Percentiles rank a stretch among this genome's conserved stretches.
These are phyloP conservation scores for Rhododendron simsii DNA, from an alignment of 148 eudicot genomes.

Conservation along the genomic window DNA sequence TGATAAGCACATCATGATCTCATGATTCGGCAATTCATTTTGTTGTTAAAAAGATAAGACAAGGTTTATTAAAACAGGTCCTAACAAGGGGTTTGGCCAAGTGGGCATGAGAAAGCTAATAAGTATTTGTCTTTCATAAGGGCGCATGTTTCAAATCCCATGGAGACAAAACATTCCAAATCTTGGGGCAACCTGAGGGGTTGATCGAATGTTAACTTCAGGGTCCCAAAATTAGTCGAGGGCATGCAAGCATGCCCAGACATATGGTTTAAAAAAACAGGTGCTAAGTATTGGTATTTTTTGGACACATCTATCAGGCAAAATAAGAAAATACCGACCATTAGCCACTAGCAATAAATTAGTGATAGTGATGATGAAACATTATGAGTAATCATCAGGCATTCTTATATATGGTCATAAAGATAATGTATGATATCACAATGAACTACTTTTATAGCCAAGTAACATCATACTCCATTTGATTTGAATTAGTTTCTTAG, in stretches of 20 bases:
- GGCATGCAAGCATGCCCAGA: too few relatives aligned
- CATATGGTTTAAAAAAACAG: neutral
- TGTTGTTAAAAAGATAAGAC: neutral
- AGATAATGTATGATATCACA: neutral
- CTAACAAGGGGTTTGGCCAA: neutral
- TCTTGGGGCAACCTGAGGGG: too few relatives aligned
- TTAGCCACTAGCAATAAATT: neutral
- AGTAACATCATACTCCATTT: neutral
- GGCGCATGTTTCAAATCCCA: too few relatives aligned
- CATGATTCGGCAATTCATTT: conserved; percentile 1
- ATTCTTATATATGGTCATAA: neutral
- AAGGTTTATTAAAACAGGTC: neutral
- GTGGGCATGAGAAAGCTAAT: too few relatives aligned
- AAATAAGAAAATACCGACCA: neutral
- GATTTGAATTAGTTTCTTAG: neutral
- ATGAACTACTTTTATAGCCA: neutral
- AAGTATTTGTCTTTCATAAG: too few relatives aligned
- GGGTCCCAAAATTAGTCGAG: too few relatives aligned
- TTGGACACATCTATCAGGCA: neutral
- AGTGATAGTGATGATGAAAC: neutral
- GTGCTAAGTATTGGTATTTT: neutral
- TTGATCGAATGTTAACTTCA: too few relatives aligned
- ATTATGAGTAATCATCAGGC: neutral
- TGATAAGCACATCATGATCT: neutral
- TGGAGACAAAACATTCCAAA: too few relatives aligned